Base-by-base conservation (phyloP, 2,329 filamentous ascomycete species). In the Xylariaceae sp. region DNA sequence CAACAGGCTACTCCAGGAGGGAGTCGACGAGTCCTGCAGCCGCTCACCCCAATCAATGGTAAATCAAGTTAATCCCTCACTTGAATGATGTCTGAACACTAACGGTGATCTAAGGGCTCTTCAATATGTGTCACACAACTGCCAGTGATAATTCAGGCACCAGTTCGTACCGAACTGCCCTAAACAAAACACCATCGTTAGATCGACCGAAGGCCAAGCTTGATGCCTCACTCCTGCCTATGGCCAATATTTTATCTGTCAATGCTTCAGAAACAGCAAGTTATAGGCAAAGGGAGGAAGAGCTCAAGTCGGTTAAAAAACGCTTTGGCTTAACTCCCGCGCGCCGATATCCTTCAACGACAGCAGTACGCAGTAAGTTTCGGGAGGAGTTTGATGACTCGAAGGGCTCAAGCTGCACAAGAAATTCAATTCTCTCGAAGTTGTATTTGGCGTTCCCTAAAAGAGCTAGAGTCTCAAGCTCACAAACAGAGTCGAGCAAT, bases 301-400 rank as follows among this genome's bases (percentile, higher is more conserved):
- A 78, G 64, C 68, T 76, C 10, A 67, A 61, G 44, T 73, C 73
- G 0, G 73, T 79, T 17, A 70, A 76, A 55, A 74, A 74, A 57
- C 71, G 76, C n/a, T 78, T 80, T 55, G 70, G 71, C 10, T 65
- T 73, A n/a, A 67, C 70, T 4, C 58, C 73, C 1, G 52, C 71
- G 11, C 69, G 68, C 2, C 72, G 68, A 34, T 72, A 72, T 41
- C 67, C 23, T 30, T 30, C 65, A 2, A 66, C 66, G 1, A 56
- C 61, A n/a, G 69, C 67, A 9, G 59, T 74, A 1, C 63, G 62
- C 51, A 78, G 75, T 62, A 76, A 71, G 17, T 80, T 80, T 64
- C 71, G 65, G 8, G 77, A 80, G 59, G 71, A 77, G 4, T 74
- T 78, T 53, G 65, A 73, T 13, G 64, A 66, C 4, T 50, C 63